A percentile compares a stretch with the other conserved stretches of the same genome.
phyloP scores from a whole-genome alignment of 2,329 filamentous ascomycete genomes.

The Alternaria tenuissima region DNA sequence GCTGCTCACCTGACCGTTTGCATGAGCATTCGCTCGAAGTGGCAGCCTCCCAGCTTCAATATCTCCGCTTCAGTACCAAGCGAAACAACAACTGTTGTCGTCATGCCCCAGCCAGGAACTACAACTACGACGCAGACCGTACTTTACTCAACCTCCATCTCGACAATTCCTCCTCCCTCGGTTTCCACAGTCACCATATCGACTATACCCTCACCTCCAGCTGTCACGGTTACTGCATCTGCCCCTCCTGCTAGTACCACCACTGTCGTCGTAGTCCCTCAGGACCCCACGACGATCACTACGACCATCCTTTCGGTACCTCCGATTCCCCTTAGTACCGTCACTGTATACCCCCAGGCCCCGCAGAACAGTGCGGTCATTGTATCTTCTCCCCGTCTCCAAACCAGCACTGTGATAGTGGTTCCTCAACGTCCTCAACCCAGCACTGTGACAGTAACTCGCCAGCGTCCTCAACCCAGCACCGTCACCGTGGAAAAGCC shows the following conservation, averaged over 20 bases:
- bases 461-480: neutral
- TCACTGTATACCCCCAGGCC: neutral
- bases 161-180: neutral
- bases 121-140: neutral
- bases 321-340: neutral
- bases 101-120: neutral
- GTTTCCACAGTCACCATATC: neutral
- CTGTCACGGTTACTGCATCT: neutral
- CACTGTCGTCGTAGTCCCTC: neutral
- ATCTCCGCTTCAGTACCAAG: neutral
- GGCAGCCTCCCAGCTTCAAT: constrained; percentile 4
- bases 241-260: neutral
- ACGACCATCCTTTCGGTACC: neutral
- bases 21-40: constrained; percentile 11
- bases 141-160: neutral
- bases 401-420: neutral
- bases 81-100: constrained; percentile 3
- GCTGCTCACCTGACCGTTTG: neutral
- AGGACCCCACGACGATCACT: neutral
- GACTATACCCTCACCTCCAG: neutral
- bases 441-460: neutral
- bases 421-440: neutral
- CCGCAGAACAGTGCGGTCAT: neutral
- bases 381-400: neutral
- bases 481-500: neutral